Conservation (phyloP, 1,284 basidiomycete genomes). For the Trichosporon sp. region DNA sequence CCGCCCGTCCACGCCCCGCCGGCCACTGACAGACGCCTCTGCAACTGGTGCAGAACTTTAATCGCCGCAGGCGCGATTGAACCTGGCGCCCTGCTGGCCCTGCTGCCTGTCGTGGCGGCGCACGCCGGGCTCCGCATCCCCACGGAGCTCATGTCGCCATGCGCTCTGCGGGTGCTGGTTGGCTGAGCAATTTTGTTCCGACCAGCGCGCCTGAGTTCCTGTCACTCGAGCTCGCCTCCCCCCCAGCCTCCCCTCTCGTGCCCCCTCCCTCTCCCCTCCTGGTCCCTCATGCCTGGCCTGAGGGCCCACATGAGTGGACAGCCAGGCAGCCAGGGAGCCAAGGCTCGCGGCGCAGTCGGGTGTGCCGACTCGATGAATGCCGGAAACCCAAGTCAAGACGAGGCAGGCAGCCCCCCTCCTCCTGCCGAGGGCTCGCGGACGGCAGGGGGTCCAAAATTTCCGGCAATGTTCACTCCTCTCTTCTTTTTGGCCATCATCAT, state of each 20-base stretch:
- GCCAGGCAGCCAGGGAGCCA: too few species aligned
- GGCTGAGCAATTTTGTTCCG: background rate
- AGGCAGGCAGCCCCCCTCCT: too few species aligned
- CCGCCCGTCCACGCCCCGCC: background rate
- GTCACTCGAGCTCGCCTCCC: too few species aligned
- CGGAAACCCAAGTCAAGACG: background rate
- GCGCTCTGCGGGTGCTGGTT: background rate
- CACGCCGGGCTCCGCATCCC: background rate
- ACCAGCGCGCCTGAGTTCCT: background rate
- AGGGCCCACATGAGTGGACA: background rate
- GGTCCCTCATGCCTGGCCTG: background rate
- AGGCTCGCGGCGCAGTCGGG: background rate
- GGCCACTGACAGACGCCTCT: too few species aligned
- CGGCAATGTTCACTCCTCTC: background rate
- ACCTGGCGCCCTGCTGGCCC: too few species aligned
- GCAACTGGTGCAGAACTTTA: background rate
- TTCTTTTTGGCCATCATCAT: background rate
- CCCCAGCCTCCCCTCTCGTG: too few species aligned
- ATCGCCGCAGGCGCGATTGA: background rate
- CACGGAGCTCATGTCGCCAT: background rate
- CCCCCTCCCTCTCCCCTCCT: too few species aligned
- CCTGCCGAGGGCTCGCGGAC: background rate
- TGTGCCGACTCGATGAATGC: background rate
- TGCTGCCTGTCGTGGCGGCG: too few species aligned
- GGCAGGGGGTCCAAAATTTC: background rate